phyloP scores from a whole-genome alignment of 192 early-diverging fungal species.

The Coemansia sp. region DNA sequence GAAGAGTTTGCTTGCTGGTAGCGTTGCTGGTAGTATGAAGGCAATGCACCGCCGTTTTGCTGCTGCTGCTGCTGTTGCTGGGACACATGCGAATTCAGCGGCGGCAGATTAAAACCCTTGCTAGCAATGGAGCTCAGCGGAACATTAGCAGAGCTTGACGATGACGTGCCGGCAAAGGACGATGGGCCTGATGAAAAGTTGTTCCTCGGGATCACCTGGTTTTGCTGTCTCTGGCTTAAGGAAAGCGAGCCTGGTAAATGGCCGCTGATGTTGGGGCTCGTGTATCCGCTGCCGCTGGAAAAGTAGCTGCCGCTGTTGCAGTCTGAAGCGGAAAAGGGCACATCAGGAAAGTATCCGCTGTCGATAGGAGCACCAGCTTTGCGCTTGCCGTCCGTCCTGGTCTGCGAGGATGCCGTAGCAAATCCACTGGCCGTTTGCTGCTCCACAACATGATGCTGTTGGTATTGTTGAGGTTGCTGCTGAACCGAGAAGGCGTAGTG shows the following conservation, averaged over 20 bases:
- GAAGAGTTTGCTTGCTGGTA: slow-evolving; percentile 5
- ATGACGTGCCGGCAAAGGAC: slow-evolving; percentile 12
- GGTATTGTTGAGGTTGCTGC: slow-evolving; percentile 5
- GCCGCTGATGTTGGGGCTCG: slow-evolving; percentile 6
- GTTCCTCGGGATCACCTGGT: slow-evolving; percentile 19
- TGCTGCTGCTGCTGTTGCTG: slow-evolving; percentile 10
- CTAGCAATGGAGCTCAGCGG: slow-evolving; percentile 7
- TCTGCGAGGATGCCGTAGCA: slow-evolving; percentile 17
- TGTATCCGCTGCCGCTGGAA: slow-evolving; percentile 5
- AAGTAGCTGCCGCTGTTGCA: slow-evolving; percentile 16
- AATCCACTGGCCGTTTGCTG: background rate
- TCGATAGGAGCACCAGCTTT: slow-evolving; percentile 38
- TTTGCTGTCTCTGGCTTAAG: slow-evolving; percentile 10
- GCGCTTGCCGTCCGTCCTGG: slow-evolving; percentile 34
- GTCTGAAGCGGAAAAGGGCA: slow-evolving; percentile 12
- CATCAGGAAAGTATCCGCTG: slow-evolving; percentile 48
- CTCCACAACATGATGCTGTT: slow-evolving; percentile 8
- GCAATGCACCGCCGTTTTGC: background rate
- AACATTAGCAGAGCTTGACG: background rate
- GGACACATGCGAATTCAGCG: slow-evolving; percentile 16
- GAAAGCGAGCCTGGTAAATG: background rate
- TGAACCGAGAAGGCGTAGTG: slow-evolving; percentile 1
- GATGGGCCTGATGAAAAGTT: slow-evolving; percentile 24
- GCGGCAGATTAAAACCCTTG: slow-evolving; percentile 46
- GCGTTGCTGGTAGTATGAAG: slow-evolving; percentile 10